These are phyloP conservation scores for Fonsecaea nubica DNA, from an alignment of 2,329 filamentous ascomycete species.

Conservation along the genomic window DNA sequence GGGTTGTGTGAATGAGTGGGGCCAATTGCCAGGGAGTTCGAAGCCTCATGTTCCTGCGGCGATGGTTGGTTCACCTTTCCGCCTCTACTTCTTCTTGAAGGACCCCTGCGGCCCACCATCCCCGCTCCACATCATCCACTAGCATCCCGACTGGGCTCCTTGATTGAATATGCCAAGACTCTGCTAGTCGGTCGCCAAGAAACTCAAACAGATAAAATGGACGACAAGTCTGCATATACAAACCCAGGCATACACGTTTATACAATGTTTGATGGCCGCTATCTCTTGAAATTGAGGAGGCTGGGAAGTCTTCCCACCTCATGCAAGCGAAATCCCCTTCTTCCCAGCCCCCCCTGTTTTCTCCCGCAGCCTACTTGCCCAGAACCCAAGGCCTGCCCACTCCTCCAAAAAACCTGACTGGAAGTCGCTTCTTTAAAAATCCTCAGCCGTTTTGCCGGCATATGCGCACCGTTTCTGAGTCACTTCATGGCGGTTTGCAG, in stretches of 20 bases:
- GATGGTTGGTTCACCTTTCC: too few relatives aligned
- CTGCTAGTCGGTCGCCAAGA: conserved; percentile 8
- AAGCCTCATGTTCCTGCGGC: not conserved
- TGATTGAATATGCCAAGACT: not conserved
- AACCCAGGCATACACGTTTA: conserved; percentile 25
- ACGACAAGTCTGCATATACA: conserved; percentile 30
- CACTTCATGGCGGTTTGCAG: not conserved
- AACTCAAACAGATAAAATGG: conserved; percentile 25
- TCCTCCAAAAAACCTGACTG: not conserved
- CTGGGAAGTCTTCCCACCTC: conserved; percentile 17
- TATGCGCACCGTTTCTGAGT: conserved; percentile 1
- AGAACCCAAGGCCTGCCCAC: not conserved
- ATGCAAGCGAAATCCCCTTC: not conserved
- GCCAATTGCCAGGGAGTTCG: not conserved
- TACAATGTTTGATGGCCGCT: conserved; percentile 22
- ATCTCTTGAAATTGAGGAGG: conserved; percentile 24
- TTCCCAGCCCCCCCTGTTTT: not conserved
- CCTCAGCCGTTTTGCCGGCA: not conserved
- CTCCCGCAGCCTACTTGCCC: not conserved
- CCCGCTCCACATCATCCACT: not conserved
- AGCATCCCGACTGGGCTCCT: not conserved
- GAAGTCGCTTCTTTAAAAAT: not conserved
- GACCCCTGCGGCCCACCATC: too few relatives aligned
- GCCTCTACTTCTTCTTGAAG: too few relatives aligned
- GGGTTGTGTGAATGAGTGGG: not conserved